phyloP scores from a whole-genome alignment of 495 filamentous ascomycete genomes.

The Ramalina intermedia region DNA sequence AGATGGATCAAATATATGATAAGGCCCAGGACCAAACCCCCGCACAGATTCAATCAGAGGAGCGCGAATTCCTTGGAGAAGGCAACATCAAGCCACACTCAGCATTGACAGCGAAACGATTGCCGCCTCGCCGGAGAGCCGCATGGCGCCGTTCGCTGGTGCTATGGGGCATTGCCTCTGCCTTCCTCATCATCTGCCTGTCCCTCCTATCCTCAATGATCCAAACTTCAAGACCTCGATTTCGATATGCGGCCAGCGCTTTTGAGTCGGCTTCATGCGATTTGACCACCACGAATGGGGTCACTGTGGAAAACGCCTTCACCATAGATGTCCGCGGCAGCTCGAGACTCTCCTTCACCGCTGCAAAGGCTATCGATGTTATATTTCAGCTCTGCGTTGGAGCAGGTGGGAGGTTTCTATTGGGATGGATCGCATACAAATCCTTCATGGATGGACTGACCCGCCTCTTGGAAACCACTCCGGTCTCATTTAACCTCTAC shows the following conservation, averaged over 20 bases:
- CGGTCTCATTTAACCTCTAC: slow-evolving; percentile 14
- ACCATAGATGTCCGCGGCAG: slow-evolving; percentile 4
- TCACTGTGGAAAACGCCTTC: slow-evolving; percentile 1
- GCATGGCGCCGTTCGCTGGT: background rate
- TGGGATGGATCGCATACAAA: slow-evolving; percentile 16
- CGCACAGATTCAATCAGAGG: too few species aligned
- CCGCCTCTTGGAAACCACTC: slow-evolving; percentile 12
- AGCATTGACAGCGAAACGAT: background rate
- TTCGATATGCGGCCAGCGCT: too few species aligned
- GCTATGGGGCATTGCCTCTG: background rate
- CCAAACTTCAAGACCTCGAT: background rate
- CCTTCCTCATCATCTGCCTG: background rate
- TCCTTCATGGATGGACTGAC: slow-evolving; percentile 18
- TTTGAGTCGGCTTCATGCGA: background rate
- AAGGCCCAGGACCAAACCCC: too few species aligned
- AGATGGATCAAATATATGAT: too few species aligned
- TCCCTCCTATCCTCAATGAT: background rate
- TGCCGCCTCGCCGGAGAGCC: background rate
- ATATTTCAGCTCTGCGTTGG: slow-evolving; percentile 17
- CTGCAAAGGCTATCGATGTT: slow-evolving; percentile 19
- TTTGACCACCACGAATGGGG: background rate
- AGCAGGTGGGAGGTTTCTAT: slow-evolving; percentile 15
- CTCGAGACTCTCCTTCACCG: slow-evolving; percentile 10
- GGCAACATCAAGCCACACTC: background rate
- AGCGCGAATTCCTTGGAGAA: too few species aligned